Evolutionary conservation across 345 rosid genomes (phyloP), one percentile per base, ranked within the genome.

Genomic region (Eucalyptus albens): DNA sequence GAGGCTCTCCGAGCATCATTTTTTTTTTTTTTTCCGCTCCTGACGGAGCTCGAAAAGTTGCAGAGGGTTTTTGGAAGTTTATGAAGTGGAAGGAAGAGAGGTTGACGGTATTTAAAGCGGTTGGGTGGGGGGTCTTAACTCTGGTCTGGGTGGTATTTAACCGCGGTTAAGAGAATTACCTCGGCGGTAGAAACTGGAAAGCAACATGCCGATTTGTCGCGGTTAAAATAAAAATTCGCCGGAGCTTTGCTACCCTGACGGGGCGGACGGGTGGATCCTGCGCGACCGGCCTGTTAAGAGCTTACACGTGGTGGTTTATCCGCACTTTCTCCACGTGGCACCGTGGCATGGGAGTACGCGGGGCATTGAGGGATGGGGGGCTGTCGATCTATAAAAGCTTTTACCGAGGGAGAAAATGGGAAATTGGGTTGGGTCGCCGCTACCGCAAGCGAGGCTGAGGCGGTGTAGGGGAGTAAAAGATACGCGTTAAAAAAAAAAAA

Each of bases 1-100:
- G 88, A 42, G 88, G 24, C 88, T 55, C 88, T 24, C 88, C 88
- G 3, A 87, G 88, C 88, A 87, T 87, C 88, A 87, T 87, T 13
- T 12, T 5, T 11, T 27, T 27, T 62, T 3, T 6, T 60, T 33
- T 6, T 33, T 22, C 6, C 3, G 8, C 24, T 5, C 26, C 24
- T 10, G 15, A 11, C 44, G 8, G 15, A 37, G 45, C 83, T 19
- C 4, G 26, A 50, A 1, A 10, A 9, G 27, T 19, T n/a, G 87
- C 87, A 31, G 87, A 49, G 40, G 31, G 62, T 10, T 86, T 67
- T 72, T 72, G 87, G 87, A 50, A 86, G 87, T 19, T 86, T 72
- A 19, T 72, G 82, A 8, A 17, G 14, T 16, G 24, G 2, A 0
- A 10, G 27, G 42, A 1, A 2, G 12, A 5, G 6, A 22, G 11